Percentiles rank a stretch among this genome's conserved stretches.
phyloP scores from a whole-genome alignment of 345 rosid species.

The Trapa incisa region DNA sequence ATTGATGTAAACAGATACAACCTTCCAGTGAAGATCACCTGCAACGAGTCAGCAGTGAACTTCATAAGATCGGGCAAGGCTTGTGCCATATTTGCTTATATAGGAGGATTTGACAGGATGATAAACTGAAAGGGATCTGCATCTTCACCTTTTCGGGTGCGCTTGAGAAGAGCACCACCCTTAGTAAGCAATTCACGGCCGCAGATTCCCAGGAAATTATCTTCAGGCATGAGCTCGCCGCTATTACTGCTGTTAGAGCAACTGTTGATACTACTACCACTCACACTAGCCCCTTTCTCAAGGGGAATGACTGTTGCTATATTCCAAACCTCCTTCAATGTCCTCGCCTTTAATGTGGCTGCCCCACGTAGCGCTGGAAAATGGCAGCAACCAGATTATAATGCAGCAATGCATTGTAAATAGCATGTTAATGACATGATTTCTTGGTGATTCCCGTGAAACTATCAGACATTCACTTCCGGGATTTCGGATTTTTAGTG shows the following conservation, averaged over 20 bases:
- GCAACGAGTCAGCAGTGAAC: conserved; percentile 8
- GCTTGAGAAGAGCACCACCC: conserved; percentile 89
- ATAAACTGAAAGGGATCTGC: neutral
- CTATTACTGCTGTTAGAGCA: conserved; percentile 71
- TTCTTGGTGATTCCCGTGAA: too few species aligned
- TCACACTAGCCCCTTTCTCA: conserved; percentile 44
- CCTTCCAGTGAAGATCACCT: conserved; percentile 97
- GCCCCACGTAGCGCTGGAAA: conserved; percentile 72
- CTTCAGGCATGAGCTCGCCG: conserved; percentile 74
- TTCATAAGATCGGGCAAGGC: neutral
- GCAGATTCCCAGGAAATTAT: conserved; percentile 74
- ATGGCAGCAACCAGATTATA: too few species aligned
- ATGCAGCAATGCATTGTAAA: neutral
- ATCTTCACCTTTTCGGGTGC: conserved; percentile 74
- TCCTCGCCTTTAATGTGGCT: conserved; percentile 75
- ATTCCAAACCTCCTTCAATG: conserved; percentile 88
- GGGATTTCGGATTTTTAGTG: too few species aligned
- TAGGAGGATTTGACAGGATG: neutral
- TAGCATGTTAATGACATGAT: too few species aligned
- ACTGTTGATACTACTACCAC: conserved; percentile 41
- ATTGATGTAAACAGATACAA: conserved; percentile 86
- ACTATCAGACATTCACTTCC: too few species aligned
- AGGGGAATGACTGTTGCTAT: conserved; percentile 86
- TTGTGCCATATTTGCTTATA: neutral
- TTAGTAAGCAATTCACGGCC: conserved; percentile 77